These are phyloP conservation scores for Penicillium lagena DNA, from an alignment of 495 filamentous ascomycete species.

Conservation along the genomic window DNA sequence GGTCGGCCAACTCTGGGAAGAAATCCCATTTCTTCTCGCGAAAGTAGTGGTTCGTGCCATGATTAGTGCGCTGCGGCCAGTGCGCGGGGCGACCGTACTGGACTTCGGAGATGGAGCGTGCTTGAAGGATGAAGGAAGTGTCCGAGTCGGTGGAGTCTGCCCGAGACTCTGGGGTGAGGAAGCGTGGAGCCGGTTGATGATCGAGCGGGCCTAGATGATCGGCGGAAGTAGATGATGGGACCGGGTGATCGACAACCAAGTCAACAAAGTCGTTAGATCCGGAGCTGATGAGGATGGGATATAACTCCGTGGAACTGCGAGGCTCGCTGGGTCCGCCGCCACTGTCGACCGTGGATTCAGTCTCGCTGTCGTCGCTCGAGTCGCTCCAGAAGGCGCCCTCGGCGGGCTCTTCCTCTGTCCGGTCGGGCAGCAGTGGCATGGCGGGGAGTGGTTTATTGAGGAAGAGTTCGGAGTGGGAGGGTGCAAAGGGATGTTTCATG, in stretches of 20 bases:
- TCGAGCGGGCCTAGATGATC: conserved; percentile 6
- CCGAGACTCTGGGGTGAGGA: conserved; percentile 1
- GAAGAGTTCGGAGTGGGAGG: conserved; percentile 20
- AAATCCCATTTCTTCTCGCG: conserved; percentile 45
- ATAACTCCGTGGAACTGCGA: conserved; percentile 23
- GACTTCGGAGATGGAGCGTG: conserved; percentile 16
- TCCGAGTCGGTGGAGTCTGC: conserved; percentile 7
- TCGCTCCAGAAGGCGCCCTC: conserved; percentile 24
- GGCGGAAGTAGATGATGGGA: conserved; percentile 3
- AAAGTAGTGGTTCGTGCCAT: conserved; percentile 38
- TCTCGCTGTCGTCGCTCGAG: conserved; percentile 28
- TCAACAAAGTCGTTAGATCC: conserved; percentile 27
- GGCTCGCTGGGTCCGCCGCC: conserved; percentile 20
- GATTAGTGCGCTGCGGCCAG: conserved; percentile 12
- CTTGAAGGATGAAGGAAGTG: not conserved
- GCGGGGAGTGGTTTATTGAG: conserved; percentile 36
- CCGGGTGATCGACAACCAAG: conserved; percentile 14
- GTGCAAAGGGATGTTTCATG: conserved; percentile 3
- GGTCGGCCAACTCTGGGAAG: conserved; percentile 36
- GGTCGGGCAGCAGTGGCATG: conserved; percentile 12
- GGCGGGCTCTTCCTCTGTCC: conserved; percentile 4
- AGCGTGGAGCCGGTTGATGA: conserved; percentile 7
- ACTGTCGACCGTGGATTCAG: conserved; percentile 21
- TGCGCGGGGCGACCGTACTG: conserved; percentile 17
- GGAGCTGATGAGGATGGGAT: conserved; percentile 34